Base-by-base conservation (phyloP, 495 filamentous ascomycete genomes). In the Penicillium canescens region DNA sequence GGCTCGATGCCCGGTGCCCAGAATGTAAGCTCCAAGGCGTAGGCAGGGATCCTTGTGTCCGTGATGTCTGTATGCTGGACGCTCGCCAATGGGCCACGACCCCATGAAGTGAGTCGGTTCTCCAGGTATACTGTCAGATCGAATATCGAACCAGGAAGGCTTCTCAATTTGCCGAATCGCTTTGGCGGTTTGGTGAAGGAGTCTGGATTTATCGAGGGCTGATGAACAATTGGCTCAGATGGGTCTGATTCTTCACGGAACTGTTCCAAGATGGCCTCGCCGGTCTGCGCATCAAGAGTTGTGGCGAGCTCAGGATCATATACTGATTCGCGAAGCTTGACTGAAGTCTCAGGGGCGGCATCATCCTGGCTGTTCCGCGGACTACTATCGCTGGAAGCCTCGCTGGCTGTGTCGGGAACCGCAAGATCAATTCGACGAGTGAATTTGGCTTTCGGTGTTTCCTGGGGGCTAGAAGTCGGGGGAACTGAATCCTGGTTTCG, bases 1-100 rank as follows among this genome's bases (percentile, higher is more conserved):
- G 74, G 65, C 14, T 87, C 83, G 54, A 88, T 84, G 2, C 78
- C 80, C 0, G 80, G 78, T 21, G 82, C 82, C 80, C 85, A 90
- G 57, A 92, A 84, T 13, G 86, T 76, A 46, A 97, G 78, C 56
- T 87, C 85, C 58, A 95, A 80, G n/a, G 86, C 91, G 48, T 84
- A 83, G 60, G 91, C 91, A 5, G 92, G 89, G 28, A 97, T 83
- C 18, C 83, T 86, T 4, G 72, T 79, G 54, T 96, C 88, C 45
- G 68, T 61, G 26, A 61, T 67, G 26, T 81, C 71, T 2, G 81
- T 66, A 59, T 90, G 86, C 26, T 82, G 69, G 46, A 86, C 66
- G 12, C 83, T 89, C 46, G 87, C 89, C 14, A 68, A 63, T 0
- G 60, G 66, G 0, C 81, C 78, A 13, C 92, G 85, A 31, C 92